A percentile compares a stretch with the other conserved stretches of the same genome.
Evolutionary conservation across 2,329 filamentous ascomycete genomes (phyloP).

Genomic region (Parafenestella ontariensis): DNA sequence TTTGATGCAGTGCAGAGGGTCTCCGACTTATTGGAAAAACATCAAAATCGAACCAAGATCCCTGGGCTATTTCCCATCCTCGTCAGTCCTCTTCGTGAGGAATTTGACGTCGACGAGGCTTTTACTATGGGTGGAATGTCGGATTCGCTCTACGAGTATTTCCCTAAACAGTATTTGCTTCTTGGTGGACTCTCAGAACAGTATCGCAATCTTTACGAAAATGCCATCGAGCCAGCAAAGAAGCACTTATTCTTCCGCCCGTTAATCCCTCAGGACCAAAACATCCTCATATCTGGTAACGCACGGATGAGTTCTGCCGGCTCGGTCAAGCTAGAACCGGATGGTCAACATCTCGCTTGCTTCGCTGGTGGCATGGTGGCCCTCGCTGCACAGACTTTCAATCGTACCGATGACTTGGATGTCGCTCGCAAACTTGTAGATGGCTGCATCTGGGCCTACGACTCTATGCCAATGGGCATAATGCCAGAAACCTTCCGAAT

Average conservation of each 20-base stretch:
- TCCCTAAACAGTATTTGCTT: constrained; percentile 72
- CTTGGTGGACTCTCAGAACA: constrained; percentile 76
- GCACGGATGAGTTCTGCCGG: constrained; percentile 52
- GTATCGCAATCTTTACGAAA: constrained; percentile 76
- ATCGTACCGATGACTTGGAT: constrained; percentile 56
- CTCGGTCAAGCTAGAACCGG: constrained; percentile 51
- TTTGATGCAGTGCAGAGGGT: constrained; percentile 50
- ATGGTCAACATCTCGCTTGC: constrained; percentile 61
- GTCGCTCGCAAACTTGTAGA: constrained; percentile 60
- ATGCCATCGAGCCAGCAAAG: constrained; percentile 70
- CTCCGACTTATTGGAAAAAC: constrained; percentile 39
- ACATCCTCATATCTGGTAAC: constrained; percentile 77
- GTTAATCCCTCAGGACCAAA: constrained; percentile 69
- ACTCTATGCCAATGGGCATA: constrained; percentile 57
- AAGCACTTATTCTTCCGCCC: constrained; percentile 80
- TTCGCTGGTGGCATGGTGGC: constrained; percentile 65
- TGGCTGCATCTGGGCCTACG: constrained; percentile 64
- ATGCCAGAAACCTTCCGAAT: constrained; percentile 61
- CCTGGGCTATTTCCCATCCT: constrained; percentile 48
- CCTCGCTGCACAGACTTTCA: constrained; percentile 61
- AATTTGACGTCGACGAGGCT: constrained; percentile 34
- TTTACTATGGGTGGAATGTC: constrained; percentile 64
- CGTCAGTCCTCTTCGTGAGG: constrained; percentile 40
- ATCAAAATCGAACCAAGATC: constrained; percentile 46
- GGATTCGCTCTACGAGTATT: constrained; percentile 65